These are phyloP conservation scores for Monosporascus sp. DNA, from an alignment of 2,329 filamentous ascomycete genomes.

Conservation along the genomic window DNA sequence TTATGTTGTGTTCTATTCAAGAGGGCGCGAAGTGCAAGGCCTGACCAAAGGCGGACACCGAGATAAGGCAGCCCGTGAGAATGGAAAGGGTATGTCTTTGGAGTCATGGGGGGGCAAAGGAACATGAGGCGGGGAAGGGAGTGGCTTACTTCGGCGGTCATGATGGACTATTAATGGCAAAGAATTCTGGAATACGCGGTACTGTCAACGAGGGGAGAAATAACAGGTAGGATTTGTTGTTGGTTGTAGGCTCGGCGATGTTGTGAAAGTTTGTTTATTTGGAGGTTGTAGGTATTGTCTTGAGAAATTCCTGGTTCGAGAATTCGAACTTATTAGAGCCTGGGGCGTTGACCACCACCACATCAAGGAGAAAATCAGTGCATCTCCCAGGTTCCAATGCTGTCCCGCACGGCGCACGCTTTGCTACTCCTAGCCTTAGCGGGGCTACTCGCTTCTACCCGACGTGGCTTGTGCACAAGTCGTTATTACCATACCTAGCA, in stretches of 20 bases:
- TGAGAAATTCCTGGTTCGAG: background rate
- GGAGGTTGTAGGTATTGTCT: background rate
- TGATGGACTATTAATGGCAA: conserved; percentile 16
- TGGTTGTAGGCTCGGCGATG: conserved; percentile 4
- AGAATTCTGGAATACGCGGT: conserved; percentile 7
- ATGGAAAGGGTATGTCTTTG: background rate
- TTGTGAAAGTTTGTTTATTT: background rate
- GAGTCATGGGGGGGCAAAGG: background rate
- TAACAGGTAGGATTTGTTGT: conserved; percentile 6
- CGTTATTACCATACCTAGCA: background rate
- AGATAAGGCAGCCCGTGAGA: conserved; percentile 14
- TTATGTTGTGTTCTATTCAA: conserved; percentile 13
- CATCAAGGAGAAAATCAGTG: background rate
- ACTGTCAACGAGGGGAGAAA: conserved; percentile 2
- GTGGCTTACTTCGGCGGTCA: conserved; percentile 27
- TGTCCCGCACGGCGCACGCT: background rate
- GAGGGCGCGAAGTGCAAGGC: background rate
- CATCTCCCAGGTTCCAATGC: background rate
- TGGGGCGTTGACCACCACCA: background rate
- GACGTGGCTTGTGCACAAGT: background rate
- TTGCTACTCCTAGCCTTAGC: background rate
- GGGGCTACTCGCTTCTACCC: background rate
- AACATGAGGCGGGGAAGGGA: background rate
- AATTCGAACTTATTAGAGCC: background rate
- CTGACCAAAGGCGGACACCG: conserved; percentile 4